phyloP scores from a whole-genome alignment of 2,329 filamentous ascomycete genomes.

The Stemphylium vesicarium region DNA sequence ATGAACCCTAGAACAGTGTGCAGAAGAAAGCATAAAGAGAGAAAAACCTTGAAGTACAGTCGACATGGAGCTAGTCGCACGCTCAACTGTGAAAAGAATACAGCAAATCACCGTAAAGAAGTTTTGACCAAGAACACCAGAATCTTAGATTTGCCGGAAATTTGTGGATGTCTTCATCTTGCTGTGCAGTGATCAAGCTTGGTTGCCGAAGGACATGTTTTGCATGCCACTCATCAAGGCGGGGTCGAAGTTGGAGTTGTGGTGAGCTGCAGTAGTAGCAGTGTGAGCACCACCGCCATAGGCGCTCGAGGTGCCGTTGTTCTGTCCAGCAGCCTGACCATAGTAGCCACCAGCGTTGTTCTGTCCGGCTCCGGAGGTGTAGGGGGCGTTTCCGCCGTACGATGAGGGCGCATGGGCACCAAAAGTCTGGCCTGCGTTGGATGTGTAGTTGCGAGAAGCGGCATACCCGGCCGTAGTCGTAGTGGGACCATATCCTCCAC shows the following conservation, averaged over 20 bases:
- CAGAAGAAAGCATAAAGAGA: slow-evolving; percentile 1
- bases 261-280: slow-evolving; percentile 10
- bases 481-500: slow-evolving; percentile 26
- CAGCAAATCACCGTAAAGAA: neutral
- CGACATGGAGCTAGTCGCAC: neutral
- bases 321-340: slow-evolving; percentile 2
- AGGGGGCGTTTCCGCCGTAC: slow-evolving; percentile 9
- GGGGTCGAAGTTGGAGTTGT: slow-evolving; percentile 22
- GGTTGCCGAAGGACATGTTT: slow-evolving; percentile 31
- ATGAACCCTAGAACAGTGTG: neutral
- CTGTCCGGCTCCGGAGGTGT: slow-evolving; percentile 10
- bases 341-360: slow-evolving; percentile 12
- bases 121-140: neutral
- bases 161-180: neutral
- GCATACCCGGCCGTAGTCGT: slow-evolving; percentile 22
- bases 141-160: neutral
- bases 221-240: slow-evolving; percentile 29
- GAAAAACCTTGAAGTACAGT: neutral
- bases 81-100: slow-evolving; percentile 1
- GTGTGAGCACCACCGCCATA: slow-evolving; percentile 11
- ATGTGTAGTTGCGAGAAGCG: slow-evolving; percentile 18
- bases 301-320: slow-evolving; percentile 14
- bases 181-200: neutral
- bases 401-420: slow-evolving; percentile 5
- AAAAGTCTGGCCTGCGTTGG: slow-evolving; percentile 24